Percentiles rank a stretch among this genome's conserved stretches.
phyloP scores from a whole-genome alignment of 192 early-diverging fungal genomes.

The Phlyctochytrium arcticum region DNA sequence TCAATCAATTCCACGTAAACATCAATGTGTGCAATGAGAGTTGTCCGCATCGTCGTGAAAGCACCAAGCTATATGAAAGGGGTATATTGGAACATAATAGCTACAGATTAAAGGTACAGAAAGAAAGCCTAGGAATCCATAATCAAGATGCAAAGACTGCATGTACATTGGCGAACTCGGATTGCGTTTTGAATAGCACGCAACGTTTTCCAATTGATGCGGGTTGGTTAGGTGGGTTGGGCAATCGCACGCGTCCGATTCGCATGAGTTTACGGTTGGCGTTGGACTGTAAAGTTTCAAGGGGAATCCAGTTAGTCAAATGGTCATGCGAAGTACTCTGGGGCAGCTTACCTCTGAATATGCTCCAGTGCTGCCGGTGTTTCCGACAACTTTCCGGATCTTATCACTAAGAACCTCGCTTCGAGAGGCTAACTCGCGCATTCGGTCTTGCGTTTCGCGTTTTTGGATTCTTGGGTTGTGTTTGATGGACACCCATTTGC shows the following conservation, averaged over 20 bases:
- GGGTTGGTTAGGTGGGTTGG: no score
- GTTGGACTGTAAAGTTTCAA: no score
- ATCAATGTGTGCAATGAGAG: no score
- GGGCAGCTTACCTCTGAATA: not conserved
- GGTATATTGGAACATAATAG: no score
- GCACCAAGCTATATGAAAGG: no score
- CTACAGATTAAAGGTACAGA: not conserved
- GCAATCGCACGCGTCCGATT: conserved; percentile 6
- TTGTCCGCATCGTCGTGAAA: no score
- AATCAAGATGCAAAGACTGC: not conserved
- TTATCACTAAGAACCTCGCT: not conserved
- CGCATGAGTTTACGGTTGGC: no score
- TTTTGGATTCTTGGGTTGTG: conserved; percentile 12
- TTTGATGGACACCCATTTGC: conserved; percentile 1
- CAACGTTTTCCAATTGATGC: no score
- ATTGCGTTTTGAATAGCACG: conserved; percentile 7
- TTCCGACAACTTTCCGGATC: not conserved
- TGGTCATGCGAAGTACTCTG: not conserved
- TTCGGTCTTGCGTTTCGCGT: not conserved
- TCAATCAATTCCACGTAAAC: no score
- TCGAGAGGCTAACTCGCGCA: not conserved
- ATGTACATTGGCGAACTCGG: conserved; percentile 14
- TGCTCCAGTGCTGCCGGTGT: not conserved
- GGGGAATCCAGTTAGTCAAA: not conserved
- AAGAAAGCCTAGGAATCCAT: not conserved